Evolutionary conservation across 192 early-diverging fungal genomes (phyloP).

Genomic region (Gonapodya prolifera): DNA sequence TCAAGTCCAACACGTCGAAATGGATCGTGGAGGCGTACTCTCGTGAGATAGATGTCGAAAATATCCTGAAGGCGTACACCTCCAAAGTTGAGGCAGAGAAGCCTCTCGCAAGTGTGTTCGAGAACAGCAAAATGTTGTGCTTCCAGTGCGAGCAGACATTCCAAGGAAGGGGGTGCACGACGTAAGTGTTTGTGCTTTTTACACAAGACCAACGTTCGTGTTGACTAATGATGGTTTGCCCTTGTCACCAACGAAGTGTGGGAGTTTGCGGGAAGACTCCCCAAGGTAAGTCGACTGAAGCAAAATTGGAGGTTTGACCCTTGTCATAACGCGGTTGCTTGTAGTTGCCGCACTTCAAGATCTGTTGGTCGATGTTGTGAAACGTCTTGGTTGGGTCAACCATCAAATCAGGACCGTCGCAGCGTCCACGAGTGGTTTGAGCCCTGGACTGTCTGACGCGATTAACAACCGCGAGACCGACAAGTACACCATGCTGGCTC

Average conservation of each 20-base stretch:
- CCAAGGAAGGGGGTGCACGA: constrained; percentile 3
- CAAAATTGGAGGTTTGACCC: too few species aligned
- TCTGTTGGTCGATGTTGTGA: constrained; percentile 2
- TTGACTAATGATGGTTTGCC: background rate
- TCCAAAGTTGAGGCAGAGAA: background rate
- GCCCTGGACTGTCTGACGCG: background rate
- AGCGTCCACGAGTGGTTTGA: background rate
- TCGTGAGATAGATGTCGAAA: background rate
- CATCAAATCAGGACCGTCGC: background rate
- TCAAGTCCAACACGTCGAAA: background rate
- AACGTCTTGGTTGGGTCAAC: constrained; percentile 2
- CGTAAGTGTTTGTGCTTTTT: background rate
- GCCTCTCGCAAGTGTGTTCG: background rate
- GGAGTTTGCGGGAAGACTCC: constrained; percentile 5
- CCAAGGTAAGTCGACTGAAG: background rate
- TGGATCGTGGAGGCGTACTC: constrained; percentile 7
- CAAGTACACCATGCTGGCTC: background rate
- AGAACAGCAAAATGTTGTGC: background rate
- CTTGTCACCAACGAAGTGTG: background rate
- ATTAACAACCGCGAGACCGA: background rate
- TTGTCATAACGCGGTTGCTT: too few species aligned
- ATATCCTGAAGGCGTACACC: background rate
- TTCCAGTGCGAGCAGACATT: constrained; percentile 3
- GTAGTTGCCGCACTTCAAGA: constrained; percentile 4
- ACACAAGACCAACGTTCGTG: background rate